Base-by-base conservation (phyloP, 1,139 yeast genomes). In the Yamadazyma songkhlaensis region DNA sequence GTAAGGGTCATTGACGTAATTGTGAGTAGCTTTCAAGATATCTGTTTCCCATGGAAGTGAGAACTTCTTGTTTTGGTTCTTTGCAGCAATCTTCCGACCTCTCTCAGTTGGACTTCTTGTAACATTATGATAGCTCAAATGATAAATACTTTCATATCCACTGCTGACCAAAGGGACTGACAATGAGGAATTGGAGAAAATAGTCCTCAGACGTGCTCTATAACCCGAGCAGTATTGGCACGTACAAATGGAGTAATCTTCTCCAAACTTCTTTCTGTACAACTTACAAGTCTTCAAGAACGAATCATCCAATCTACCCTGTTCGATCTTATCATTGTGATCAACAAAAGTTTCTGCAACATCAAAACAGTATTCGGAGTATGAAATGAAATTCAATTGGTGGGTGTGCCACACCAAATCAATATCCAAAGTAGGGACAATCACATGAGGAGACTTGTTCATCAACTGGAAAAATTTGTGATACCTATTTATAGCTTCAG, bases 371-470 rank as follows among this genome's bases (percentile, higher is more conserved):
- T 52, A 55, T 2, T 44, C 34, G 35, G 49, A 50, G 44, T 67
- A 66, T 22, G 45, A 44, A 11, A 33, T 38, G 29, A 56, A 52
- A 5, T 54, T 44, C 15, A 67, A 46, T 40, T 62, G 70, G 39
- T 67, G 73, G 6, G 72, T 65, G 39, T 64, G 72, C 73, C 74
- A 67, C 2, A 60, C 52, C 32, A 67, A 50, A 41, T 67, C 73
- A 20, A 67, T 59, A 40, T 67, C 73, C 32, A 67, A 46, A 0
- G 73, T 65, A 0, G 74, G 74, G 1, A 68, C 67, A 21, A 59
- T 45, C 32, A 55, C 45, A 11, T 23, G 36, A 5, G 31, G 31
- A 1, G 44, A 24, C 8, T 23, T 7, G 14, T 17, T 17, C 35
- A 43, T 37, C 25, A 65, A 29, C 9, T 38, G 37, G 29, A 62